Base-by-base conservation (phyloP, 2,329 filamentous ascomycete species). In the Pseudogymnoascus sp. region DNA sequence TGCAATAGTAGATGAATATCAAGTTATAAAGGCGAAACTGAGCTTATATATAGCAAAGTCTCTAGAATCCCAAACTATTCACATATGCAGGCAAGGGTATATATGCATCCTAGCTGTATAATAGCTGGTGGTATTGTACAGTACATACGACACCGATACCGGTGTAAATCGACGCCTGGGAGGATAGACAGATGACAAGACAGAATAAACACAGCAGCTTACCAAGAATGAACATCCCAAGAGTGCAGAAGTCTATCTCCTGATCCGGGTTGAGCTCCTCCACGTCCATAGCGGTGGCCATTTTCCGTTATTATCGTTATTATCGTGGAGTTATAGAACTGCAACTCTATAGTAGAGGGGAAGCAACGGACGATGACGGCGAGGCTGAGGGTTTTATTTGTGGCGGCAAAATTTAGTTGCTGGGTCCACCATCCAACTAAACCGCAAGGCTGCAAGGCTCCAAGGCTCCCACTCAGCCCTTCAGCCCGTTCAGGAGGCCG, bases 161-260 rank as follows among this genome's bases (percentile, higher is more conserved):
- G 31, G 59, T 29, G 23, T 40, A 29, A 23, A 6, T 26, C 14
- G 59, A 61, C 34, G 59, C 34, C 59, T 37, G 37, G 59, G 16
- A 21, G 59, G 34, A n/a, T 42, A 36, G 61, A 34, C 42, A 36
- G 29, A 14, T 29, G 7, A 61, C 36, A 31, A 29, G 31, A 23
- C 36, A 57, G 21, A 39, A 18, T 18, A 61, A 40, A 14, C 51
- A 18, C 12, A 54, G 59, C 21, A 61, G 64, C 81, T 74, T 76
- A 88, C 86, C 87, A 66, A 90, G 85, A 61, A 89, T 90, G 70
- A 90, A 87, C 87, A 90, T 89, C 70, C 86, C 87, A 70, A 90
- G 71, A 0, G 86, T 88, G 65, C 86, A 84, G 74, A 90, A 88
- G 67, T 89, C 86, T 62, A 88, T 80, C 59, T 76, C 75, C 65